A percentile compares a stretch with the other conserved stretches of the same genome.
These are phyloP conservation scores for Haplosporangium sp. DNA, from an alignment of 371 early-diverging fungal species.

Conservation along the genomic window DNA sequence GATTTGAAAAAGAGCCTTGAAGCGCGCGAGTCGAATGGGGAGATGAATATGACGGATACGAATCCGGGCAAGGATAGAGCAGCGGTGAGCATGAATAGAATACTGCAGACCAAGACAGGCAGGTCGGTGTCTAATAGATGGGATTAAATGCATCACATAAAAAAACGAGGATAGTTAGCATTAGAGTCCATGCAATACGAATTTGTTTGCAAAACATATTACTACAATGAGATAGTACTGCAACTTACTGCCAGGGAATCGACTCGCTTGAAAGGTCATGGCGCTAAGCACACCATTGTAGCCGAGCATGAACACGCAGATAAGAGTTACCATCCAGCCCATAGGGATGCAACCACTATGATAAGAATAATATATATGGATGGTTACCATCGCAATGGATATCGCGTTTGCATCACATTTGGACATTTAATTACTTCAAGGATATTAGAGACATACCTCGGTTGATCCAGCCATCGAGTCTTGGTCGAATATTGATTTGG, in stretches of 20 bases:
- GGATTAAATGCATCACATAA: not conserved
- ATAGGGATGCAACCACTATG: slow-evolving; percentile 17
- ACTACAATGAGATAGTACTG: not conserved
- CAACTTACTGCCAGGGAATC: slow-evolving; percentile 7
- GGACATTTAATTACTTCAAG: no score
- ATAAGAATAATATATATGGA: not conserved
- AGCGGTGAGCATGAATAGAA: slow-evolving; percentile 3
- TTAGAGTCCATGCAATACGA: not conserved
- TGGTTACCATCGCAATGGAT: not conserved
- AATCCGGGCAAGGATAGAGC: slow-evolving; percentile 11
- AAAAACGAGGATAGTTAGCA: not conserved
- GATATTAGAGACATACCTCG: not conserved
- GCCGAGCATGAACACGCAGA: slow-evolving; percentile 20
- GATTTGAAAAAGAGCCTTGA: slow-evolving; percentile 10
- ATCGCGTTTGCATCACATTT: no score
- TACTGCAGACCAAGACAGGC: slow-evolving; percentile 14
- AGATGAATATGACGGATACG: not conserved
- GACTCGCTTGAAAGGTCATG: slow-evolving; percentile 35
- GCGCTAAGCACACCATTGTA: slow-evolving; percentile 25
- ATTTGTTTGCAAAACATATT: not conserved
- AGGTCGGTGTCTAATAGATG: slow-evolving; percentile 6
- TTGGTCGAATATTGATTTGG: not conserved
- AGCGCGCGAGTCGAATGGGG: slow-evolving; percentile 1
- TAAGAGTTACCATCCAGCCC: slow-evolving; percentile 7
- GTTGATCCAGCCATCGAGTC: not conserved